A percentile compares a stretch with the other conserved stretches of the same genome.
Evolutionary conservation across 2,329 filamentous ascomycete genomes (phyloP).

Genomic region (Elsinoe ampelina): DNA sequence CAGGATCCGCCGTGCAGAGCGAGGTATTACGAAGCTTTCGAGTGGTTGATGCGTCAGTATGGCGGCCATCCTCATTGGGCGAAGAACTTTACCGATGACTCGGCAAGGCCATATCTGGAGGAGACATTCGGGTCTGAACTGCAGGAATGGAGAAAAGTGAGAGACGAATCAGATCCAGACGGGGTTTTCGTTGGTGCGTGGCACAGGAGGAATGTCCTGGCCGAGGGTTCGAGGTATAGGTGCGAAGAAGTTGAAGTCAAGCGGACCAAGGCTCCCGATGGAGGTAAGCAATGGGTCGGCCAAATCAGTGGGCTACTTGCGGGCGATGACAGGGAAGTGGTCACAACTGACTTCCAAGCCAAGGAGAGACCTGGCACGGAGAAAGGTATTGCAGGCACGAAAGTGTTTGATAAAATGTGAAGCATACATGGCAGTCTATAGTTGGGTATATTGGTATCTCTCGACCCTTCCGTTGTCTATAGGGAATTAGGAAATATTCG

Average conservation of each 20-base stretch:
- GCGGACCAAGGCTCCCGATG: slow-evolving; percentile 30
- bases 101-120: slow-evolving; percentile 25
- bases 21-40: slow-evolving; percentile 81
- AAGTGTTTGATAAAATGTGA: slow-evolving; percentile 32
- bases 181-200: slow-evolving; percentile 87
- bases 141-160: slow-evolving; percentile 55
- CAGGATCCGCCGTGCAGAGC: slow-evolving; percentile 65
- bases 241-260: slow-evolving; percentile 37
- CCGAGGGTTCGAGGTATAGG: slow-evolving; percentile 26
- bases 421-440: slow-evolving; percentile 11
- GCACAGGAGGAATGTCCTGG: slow-evolving; percentile 63
- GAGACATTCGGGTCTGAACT: slow-evolving; percentile 61
- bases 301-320: slow-evolving; percentile 13
- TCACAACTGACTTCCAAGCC: slow-evolving; percentile 17
- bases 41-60: slow-evolving; percentile 80
- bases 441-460: slow-evolving; percentile 5
- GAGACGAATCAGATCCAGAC: slow-evolving; percentile 63
- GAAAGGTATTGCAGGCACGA: slow-evolving; percentile 24
- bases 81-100: slow-evolving; percentile 73
- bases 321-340: slow-evolving; percentile 17
- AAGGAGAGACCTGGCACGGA: slow-evolving; percentile 16
- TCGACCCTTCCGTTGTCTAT: neutral
- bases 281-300: slow-evolving; percentile 34
- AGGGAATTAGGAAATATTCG: neutral
- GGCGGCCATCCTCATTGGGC: slow-evolving; percentile 83